phyloP scores from a whole-genome alignment of 192 early-diverging fungal genomes.

The Podila verticillata region DNA sequence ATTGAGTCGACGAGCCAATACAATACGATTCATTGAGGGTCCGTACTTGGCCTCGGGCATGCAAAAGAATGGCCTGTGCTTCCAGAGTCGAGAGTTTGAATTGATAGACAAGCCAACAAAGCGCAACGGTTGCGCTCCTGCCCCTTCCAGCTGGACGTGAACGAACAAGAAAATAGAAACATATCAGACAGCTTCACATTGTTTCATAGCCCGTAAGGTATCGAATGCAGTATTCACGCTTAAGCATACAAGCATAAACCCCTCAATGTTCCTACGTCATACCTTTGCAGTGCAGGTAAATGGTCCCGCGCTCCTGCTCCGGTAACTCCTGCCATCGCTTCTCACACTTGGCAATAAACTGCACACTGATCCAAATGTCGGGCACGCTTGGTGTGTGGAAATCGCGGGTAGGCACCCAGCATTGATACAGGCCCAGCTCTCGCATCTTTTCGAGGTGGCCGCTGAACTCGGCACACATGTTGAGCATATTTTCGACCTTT shows the following conservation, averaged over 20 bases:
- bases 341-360: slow-evolving; percentile 34
- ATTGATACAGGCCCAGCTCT: slow-evolving; percentile 51
- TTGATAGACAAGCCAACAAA: slow-evolving; percentile 33
- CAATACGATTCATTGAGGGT: not conserved
- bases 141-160: slow-evolving; percentile 36
- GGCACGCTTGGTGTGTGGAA: slow-evolving; percentile 52
- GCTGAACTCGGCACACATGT: slow-evolving; percentile 61
- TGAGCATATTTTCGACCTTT: slow-evolving; percentile 40
- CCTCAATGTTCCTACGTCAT: not conserved
- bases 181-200: no score
- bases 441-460: slow-evolving; percentile 49
- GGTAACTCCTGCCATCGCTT: not conserved
- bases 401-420: slow-evolving; percentile 54
- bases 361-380: slow-evolving; percentile 36
- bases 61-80: slow-evolving; percentile 36
- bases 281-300: slow-evolving; percentile 64
- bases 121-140: slow-evolving; percentile 42
- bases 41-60: slow-evolving; percentile 31
- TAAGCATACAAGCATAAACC: not conserved
- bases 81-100: slow-evolving; percentile 24
- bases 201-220: no score
- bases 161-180: not conserved
- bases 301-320: not conserved
- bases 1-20: not conserved
- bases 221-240: not conserved